Base-by-base conservation (phyloP, 345 rosid species). In the Salix viminalis region DNA sequence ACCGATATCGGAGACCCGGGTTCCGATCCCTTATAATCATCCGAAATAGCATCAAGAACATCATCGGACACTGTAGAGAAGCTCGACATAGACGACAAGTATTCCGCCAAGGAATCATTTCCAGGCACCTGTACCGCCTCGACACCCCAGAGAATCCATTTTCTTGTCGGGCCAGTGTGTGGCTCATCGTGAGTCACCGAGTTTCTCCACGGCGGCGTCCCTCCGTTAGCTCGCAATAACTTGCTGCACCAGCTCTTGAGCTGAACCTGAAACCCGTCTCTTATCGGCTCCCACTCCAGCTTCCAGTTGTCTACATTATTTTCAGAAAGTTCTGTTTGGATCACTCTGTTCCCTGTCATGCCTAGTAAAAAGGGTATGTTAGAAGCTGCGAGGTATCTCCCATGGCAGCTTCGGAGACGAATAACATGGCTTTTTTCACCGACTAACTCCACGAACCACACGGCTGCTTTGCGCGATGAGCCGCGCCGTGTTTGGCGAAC, bases 201-300 rank as follows among this genome's bases (percentile, higher is more conserved):
- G 85, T 93, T 92, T 65, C 99, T 86, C 99, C 99, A 95, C 68
- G 97, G 98, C 56, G 90, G 97, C 2, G 89, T 84, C 77, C 97
- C 97, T 0, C 97, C 98, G 89, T 94, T 94, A 6, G 85, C 97
- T 16, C 97, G 84, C 78, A 95, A 64, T 71, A 81, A 89, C 71
- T 85, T 92, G 16, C 97, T 93, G 50, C 92, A 89, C 93, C 96
- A 87, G 4, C 90, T 83, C 67, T 79, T 87, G 10, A 95, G 69
- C 81, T 83, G 85, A 58, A 88, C 80, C 79, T 90, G 94, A 74
- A 88, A 89, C 46, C 89, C 99, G 76, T 96, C 97, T 30, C 92
- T 75, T 12, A 75, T 2, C 14, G 85, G 87, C 74, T 79, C 85
- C 85, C 87, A 78, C 77, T 75, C 75, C 37, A 77, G 24, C 4